phyloP scores from a whole-genome alignment of 305 asterid genomes.

The Galium porrigens region DNA sequence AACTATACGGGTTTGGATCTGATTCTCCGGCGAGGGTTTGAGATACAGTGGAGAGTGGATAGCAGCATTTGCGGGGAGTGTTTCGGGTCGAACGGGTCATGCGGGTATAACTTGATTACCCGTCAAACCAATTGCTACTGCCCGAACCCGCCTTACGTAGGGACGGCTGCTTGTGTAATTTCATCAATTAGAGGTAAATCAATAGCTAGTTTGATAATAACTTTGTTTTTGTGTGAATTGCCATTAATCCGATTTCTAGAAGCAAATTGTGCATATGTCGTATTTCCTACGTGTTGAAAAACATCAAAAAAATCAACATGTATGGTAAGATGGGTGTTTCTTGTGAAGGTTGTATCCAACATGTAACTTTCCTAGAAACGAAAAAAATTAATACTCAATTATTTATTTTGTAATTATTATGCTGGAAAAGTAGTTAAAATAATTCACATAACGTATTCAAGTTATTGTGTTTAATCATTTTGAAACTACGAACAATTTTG shows the following conservation, averaged over 20 bases:
- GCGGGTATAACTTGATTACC: constrained; percentile 28
- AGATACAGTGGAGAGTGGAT: constrained; percentile 39
- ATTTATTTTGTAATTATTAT: too few relatives aligned
- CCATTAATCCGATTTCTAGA: background rate
- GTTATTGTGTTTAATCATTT: too few relatives aligned
- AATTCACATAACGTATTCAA: too few relatives aligned
- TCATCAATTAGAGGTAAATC: constrained; percentile 18
- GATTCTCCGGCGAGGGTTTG: constrained; percentile 38
- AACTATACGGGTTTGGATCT: constrained; percentile 23
- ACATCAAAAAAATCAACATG: too few relatives aligned
- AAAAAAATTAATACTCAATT: too few relatives aligned
- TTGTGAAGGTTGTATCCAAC: background rate
- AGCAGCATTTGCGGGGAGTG: constrained; percentile 35
- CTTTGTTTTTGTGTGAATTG: background rate
- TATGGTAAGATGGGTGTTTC: background rate
- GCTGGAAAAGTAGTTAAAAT: too few relatives aligned
- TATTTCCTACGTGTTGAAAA: background rate
- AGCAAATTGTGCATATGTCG: background rate
- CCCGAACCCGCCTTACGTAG: constrained; percentile 26
- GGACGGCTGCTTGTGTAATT: constrained; percentile 27
- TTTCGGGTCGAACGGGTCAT: constrained; percentile 33
- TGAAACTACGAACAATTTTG: too few relatives aligned
- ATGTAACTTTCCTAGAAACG: background rate
- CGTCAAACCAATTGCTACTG: constrained; percentile 42
- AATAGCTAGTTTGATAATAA: too few relatives aligned